Base-by-base conservation (phyloP, 2,329 filamentous ascomycete species). In the Claviceps digitariae region DNA sequence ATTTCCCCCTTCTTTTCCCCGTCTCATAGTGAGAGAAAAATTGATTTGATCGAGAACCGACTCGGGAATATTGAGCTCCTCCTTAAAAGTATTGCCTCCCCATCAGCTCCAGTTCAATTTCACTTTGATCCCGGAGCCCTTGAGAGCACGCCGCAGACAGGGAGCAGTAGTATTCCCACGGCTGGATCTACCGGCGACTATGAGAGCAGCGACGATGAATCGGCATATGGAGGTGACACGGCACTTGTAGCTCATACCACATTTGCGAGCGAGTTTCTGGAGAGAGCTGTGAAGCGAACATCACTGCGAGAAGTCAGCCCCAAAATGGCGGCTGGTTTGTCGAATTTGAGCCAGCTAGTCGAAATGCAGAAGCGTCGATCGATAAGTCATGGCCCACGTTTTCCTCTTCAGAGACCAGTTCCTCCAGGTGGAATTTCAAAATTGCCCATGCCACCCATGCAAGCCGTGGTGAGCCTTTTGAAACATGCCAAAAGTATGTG, bases 241-340 rank as follows among this genome's bases (percentile, higher is more conserved):
- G 74, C 72, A 21, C 66, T 78, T 46, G 66, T 73, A 4, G 72
- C 72, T 4, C 75, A 78, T 53, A 74, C 77, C 3, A 70, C 69
- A n/a, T 78, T 78, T 58, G 77, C 75, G 23, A 74, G 69, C 60
- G 73, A 77, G 57, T 76, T 79, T 43, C 70, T 79, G 23, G 75
- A 80, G 58, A 69, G 73, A 54, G 73, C 74, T n/a, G 75, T 77
- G 27, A 66, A 71, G 57, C 69, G 72, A 25, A 74, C 74, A 1
- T 69, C 75, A 0, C 64, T 77, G 3, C 67, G 68, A 36, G 67
- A 72, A 47, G 63, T 71, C 29, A 71, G 72, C 55, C 72, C 77
- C 2, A 74, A 74, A 61, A 79, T 81, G 67, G 69, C 73, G 48
- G 71, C 74, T 2, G 77, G 76, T 0, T 65, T 81, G 20, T 67